These are phyloP conservation scores for Delphinella strobiligena DNA, from an alignment of 2,329 filamentous ascomycete species.

Conservation along the genomic window DNA sequence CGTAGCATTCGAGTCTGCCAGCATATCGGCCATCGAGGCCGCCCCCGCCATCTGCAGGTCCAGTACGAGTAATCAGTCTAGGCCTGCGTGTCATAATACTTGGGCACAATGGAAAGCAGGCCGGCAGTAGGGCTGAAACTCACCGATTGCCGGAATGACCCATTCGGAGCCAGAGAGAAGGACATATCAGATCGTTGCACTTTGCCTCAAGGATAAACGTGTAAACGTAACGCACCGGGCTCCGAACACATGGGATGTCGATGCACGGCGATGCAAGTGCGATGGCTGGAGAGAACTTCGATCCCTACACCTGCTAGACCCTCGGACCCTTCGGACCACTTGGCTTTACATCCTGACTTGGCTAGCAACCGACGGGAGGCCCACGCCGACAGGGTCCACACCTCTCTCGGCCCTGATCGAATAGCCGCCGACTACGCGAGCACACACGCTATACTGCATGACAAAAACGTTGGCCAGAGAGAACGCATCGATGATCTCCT, in stretches of 20 bases:
- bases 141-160: conserved; percentile 6
- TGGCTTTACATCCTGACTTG: too few species aligned
- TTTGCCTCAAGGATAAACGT: not conserved
- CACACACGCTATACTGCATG: not conserved
- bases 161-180: conserved; percentile 5
- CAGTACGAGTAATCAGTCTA: too few species aligned
- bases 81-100: not conserved
- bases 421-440: too few species aligned
- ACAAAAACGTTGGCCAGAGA: not conserved
- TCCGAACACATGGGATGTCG: not conserved
- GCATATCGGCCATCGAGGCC: conserved; percentile 15
- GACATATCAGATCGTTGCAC: conserved; percentile 2
- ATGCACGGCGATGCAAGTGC: not conserved
- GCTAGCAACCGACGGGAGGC: too few species aligned
- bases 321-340: too few species aligned
- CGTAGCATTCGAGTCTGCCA: conserved; percentile 18
- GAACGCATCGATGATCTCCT: not conserved
- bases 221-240: not conserved
- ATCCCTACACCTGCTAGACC: too few species aligned
- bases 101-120: not conserved
- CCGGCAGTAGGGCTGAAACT: conserved; percentile 1
- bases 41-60: conserved; percentile 15
- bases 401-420: too few species aligned
- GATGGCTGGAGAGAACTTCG: not conserved
- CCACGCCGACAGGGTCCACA: too few species aligned